phyloP scores from a whole-genome alignment of 176 grass and related monocot species.

The Hordeum vulgare region DNA sequence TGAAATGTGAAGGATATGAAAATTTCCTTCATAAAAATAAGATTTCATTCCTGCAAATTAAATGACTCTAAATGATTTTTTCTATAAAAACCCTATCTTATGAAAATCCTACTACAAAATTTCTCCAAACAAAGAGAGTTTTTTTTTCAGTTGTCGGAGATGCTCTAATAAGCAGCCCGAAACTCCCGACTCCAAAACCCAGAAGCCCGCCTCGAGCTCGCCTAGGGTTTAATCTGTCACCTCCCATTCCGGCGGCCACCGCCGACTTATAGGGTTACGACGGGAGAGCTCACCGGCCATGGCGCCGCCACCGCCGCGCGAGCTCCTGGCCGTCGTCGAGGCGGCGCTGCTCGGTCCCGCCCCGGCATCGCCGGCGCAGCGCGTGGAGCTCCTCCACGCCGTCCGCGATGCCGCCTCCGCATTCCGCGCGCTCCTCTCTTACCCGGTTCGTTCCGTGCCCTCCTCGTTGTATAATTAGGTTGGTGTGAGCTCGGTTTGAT shows the following conservation, averaged over 20 bases:
- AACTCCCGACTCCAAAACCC: slow-evolving; percentile 13
- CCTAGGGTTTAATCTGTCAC: slow-evolving; percentile 39
- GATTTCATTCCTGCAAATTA: too few species aligned
- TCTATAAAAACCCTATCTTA: too few species aligned
- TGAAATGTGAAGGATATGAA: too few species aligned
- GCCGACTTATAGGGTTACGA: slow-evolving; percentile 24
- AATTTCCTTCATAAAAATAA: too few species aligned
- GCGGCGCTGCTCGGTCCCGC: slow-evolving; percentile 63
- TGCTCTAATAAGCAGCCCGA: not conserved
- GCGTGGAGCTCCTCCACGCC: slow-evolving; percentile 82
- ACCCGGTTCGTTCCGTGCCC: slow-evolving; percentile 32
- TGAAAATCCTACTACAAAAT: too few species aligned
- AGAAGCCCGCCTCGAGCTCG: slow-evolving; percentile 18
- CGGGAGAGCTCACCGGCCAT: slow-evolving; percentile 19
- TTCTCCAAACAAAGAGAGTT: too few species aligned
- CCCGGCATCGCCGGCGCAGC: slow-evolving; percentile 65
- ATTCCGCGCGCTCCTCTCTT: slow-evolving; percentile 67
- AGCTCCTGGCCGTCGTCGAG: slow-evolving; percentile 65
- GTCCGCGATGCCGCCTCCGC: slow-evolving; percentile 59
- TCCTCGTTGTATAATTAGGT: not conserved
- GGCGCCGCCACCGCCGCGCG: slow-evolving; percentile 43
- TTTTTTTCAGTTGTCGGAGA: too few species aligned
- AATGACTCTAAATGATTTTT: too few species aligned
- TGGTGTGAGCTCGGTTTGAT: not conserved
- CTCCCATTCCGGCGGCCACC: slow-evolving; percentile 26